phyloP scores from a whole-genome alignment of 345 rosid genomes.

The Capsella bursapastoris region DNA sequence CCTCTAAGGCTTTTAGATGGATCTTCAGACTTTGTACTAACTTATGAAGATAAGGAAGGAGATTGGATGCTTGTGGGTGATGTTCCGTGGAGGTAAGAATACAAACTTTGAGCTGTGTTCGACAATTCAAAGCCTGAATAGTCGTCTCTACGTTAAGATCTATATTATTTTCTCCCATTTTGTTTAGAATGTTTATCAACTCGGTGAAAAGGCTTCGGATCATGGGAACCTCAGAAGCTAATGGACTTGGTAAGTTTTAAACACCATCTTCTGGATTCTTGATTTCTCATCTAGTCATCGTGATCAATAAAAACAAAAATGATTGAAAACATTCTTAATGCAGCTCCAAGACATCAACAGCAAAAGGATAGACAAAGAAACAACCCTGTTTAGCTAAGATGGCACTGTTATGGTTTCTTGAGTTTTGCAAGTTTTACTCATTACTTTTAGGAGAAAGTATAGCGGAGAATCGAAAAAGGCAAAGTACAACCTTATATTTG shows the following conservation, averaged over 20 bases:
- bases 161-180: not conserved
- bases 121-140: not conserved
- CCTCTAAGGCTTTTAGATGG: slow-evolving; percentile 69
- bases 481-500: slow-evolving; percentile 22
- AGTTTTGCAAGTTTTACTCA: slow-evolving; percentile 10
- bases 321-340: slow-evolving; percentile 27
- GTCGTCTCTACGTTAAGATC: not conserved
- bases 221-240: slow-evolving; percentile 83
- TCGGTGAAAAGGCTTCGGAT: slow-evolving; percentile 89
- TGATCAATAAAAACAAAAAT: not conserved
- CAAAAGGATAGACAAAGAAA: slow-evolving; percentile 63
- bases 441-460: slow-evolving; percentile 27
- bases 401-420: slow-evolving; percentile 11
- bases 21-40: slow-evolving; percentile 81
- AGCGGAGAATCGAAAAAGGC: slow-evolving; percentile 14
- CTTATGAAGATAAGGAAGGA: slow-evolving; percentile 94
- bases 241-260: slow-evolving; percentile 67
- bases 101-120: not conserved
- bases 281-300: not conserved
- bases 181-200: slow-evolving; percentile 72
- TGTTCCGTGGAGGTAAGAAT: slow-evolving; percentile 90
- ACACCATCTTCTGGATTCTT: not conserved
- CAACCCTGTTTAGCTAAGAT: slow-evolving; percentile 53
- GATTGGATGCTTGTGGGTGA: slow-evolving; percentile 99
- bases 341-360: slow-evolving; percentile 74